These are phyloP conservation scores for Cucumis variabilis DNA, from an alignment of 331 rosid species.

Conservation along the genomic window DNA sequence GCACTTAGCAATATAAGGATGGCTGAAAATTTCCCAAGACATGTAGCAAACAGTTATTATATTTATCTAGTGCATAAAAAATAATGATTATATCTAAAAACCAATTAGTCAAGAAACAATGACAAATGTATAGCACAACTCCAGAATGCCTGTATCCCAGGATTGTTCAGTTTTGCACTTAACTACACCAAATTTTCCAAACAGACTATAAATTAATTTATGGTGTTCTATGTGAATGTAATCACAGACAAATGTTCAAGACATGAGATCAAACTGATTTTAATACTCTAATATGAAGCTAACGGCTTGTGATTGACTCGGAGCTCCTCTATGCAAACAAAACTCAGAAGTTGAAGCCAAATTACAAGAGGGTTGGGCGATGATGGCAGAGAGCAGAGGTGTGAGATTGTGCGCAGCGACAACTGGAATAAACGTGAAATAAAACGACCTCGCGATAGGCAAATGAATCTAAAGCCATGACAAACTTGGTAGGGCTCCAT, in stretches of 20 bases:
- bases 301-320: background rate
- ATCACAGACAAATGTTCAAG: background rate
- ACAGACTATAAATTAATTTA: background rate
- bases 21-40: background rate
- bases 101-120: background rate
- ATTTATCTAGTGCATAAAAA: background rate
- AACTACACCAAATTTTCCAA: constrained; percentile 11
- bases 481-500: no score
- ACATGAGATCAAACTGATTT: background rate
- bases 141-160: background rate
- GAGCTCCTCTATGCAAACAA: no score
- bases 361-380: no score
- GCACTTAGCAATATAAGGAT: constrained; percentile 1
- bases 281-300: background rate
- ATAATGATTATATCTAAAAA: background rate
- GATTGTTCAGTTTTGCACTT: background rate
- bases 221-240: background rate
- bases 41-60: background rate
- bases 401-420: no score
- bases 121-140: background rate
- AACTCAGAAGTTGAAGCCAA: no score
- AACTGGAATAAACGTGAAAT: no score
- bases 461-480: no score
- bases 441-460: no score
- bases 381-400: no score